Base-by-base conservation (phyloP, 768 basidiomycete genomes). In the Mycena latifolia region DNA sequence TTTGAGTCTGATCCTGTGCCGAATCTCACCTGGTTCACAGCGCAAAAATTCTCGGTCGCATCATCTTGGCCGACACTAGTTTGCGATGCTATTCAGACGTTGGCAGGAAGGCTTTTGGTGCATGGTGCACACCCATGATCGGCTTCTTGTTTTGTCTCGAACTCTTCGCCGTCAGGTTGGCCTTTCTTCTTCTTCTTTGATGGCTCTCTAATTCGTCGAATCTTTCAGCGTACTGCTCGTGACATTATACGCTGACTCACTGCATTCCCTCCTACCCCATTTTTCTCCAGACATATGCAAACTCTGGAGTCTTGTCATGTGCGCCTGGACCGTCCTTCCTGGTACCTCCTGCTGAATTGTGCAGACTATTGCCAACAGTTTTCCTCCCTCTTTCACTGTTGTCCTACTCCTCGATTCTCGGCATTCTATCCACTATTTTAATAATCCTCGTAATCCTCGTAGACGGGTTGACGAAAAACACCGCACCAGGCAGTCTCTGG, bases 71-170 rank as follows among this genome's bases (percentile, higher is more conserved):
- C 15, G 94, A 98, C 72, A 83, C 86, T 10, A 85, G 82, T 7
- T 72, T 96, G 31, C 86, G 87, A 27, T 94, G 95, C 7, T 98
- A 98, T 75, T 87, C 94, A 5, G 96, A 98, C 73, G 92, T 98
- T 66, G 95, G 92, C 28, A 85, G 87, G 63, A 94, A 92, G 73
- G 95, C 96, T 1, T 97, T 96, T 77, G 96, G 96, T 1, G 83
- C 85, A 10, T 84, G 83, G 48, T 91, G 91, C 0, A 89, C 86
- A 31, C 79, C 88, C 0, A 70, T 91, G 28, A 91, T 93, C 56
- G 89, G 88, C 67, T 57, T 84, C 9, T 82, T 97, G 68, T 97
- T 98, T 76, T 95, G 93, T 69, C 80, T 96, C 11, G 96, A 98
- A 76, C 76, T 95, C 10, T 96, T 97, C 74, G 88, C 93, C 39